Evolutionary conservation across 2,329 filamentous ascomycete genomes (phyloP).

Genomic region (Hymenoscyphus fraxineus): DNA sequence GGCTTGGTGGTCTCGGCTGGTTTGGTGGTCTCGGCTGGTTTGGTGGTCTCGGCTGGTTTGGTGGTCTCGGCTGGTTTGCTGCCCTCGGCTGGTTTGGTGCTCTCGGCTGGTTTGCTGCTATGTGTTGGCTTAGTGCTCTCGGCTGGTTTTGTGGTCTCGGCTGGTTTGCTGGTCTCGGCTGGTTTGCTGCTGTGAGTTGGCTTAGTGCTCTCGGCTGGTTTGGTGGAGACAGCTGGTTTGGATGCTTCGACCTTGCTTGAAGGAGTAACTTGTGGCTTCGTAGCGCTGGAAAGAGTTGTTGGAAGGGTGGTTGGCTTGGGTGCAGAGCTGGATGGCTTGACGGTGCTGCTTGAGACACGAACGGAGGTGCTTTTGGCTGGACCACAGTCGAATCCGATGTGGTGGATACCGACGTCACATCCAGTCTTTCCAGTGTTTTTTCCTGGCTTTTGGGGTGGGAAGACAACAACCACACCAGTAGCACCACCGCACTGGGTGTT

Average conservation of each 20-base stretch:
- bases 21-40: not conserved
- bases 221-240: conserved; percentile 1
- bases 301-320: conserved; percentile 14
- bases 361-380: conserved; percentile 25
- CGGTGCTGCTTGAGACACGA: conserved; percentile 15
- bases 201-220: not conserved
- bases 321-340: conserved; percentile 22
- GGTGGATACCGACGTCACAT: conserved; percentile 72
- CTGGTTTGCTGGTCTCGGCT: not conserved
- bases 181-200: not conserved
- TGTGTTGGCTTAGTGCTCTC: conserved; percentile 9
- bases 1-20: not conserved
- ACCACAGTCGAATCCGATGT: conserved; percentile 71
- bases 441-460: conserved; percentile 44
- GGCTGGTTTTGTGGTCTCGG: no score
- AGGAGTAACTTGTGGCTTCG: conserved; percentile 5
- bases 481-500: conserved; percentile 94
- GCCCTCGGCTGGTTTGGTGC: not conserved
- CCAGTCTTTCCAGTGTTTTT: conserved; percentile 48
- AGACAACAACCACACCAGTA: conserved; percentile 70
- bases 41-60: not conserved
- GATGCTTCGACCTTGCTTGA: conserved; percentile 9
- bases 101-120: not conserved
- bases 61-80: not conserved
- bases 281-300: conserved; percentile 12